phyloP scores from a whole-genome alignment of 2,329 filamentous ascomycete genomes.

The Scytalidium sp. region DNA sequence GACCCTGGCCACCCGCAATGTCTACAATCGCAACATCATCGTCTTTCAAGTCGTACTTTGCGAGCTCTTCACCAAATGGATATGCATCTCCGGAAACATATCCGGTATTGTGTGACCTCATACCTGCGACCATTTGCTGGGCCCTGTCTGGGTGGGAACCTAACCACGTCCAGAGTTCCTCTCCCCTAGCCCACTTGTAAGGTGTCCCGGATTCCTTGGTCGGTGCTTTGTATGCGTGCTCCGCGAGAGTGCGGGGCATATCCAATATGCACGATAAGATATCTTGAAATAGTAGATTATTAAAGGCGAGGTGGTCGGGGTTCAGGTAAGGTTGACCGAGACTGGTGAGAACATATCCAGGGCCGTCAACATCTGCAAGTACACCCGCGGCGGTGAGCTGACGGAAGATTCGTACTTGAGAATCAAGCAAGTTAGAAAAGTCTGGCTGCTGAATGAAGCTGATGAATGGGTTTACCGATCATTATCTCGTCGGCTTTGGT shows the following conservation, averaged over 20 bases:
- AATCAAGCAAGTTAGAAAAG: slow-evolving; percentile 2
- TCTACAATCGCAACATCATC: slow-evolving; percentile 18
- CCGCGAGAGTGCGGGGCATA: slow-evolving; percentile 17
- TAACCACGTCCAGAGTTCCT: slow-evolving; percentile 21
- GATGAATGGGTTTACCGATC: slow-evolving; percentile 12
- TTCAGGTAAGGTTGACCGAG: slow-evolving; percentile 15
- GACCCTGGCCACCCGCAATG: slow-evolving; percentile 19
- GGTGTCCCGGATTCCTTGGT: slow-evolving; percentile 18
- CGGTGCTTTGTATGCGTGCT: slow-evolving; percentile 17
- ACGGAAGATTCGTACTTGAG: slow-evolving; percentile 15
- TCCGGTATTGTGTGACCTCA: slow-evolving; percentile 15
- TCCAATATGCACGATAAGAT: slow-evolving; percentile 18
- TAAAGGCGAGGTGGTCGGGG: slow-evolving; percentile 18
- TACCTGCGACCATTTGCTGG: slow-evolving; percentile 19
- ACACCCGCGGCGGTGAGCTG: slow-evolving; percentile 17
- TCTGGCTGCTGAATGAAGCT: not conserved
- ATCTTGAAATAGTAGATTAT: slow-evolving; percentile 17
- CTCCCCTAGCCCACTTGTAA: slow-evolving; percentile 18
- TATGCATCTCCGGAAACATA: slow-evolving; percentile 18
- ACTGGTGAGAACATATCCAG: slow-evolving; percentile 12
- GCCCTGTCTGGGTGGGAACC: slow-evolving; percentile 18
- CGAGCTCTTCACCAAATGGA: slow-evolving; percentile 9
- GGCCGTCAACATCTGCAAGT: slow-evolving; percentile 10
- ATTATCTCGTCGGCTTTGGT: slow-evolving; percentile 19
- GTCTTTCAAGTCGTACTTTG: slow-evolving; percentile 14